A percentile compares a stretch with the other conserved stretches of the same genome.
Evolutionary conservation across 176 grass and related monocot species (phyloP).

Genomic region (Tillandsia leiboldiana): DNA sequence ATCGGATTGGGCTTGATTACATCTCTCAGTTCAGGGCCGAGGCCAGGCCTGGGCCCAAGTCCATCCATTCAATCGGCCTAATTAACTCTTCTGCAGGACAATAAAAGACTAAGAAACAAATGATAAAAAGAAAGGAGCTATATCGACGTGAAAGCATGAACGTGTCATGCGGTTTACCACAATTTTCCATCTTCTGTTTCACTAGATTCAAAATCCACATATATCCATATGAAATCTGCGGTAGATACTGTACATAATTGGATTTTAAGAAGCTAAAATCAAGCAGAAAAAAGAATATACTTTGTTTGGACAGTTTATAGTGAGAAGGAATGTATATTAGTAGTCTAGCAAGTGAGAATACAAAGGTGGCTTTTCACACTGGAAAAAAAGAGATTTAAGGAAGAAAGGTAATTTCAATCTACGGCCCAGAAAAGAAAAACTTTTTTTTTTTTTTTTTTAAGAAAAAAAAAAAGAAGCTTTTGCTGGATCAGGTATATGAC

Average conservation of each 20-base stretch:
- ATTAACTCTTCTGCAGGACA: too few species aligned
- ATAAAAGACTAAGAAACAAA: too few species aligned
- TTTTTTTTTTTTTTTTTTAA: too few species aligned
- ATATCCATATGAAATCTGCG: neutral
- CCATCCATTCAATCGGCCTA: too few species aligned
- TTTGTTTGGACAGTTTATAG: neutral
- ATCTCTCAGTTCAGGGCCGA: too few species aligned
- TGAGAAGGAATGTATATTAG: neutral
- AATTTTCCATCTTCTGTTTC: neutral
- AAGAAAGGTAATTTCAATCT: neutral
- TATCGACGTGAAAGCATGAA: neutral
- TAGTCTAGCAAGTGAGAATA: conserved; percentile 4
- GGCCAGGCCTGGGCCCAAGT: too few species aligned
- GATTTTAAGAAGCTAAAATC: neutral
- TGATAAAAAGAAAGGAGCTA: too few species aligned
- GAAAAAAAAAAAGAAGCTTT: neutral
- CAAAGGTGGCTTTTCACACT: neutral
- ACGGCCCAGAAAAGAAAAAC: neutral
- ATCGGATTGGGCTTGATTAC: too few species aligned
- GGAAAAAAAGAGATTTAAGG: neutral
- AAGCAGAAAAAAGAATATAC: neutral
- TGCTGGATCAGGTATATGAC: neutral
- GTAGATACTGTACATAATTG: neutral
- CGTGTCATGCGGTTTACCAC: neutral
- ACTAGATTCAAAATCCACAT: neutral